Evolutionary conservation across 306 rosid genomes (phyloP), one percentile per base, ranked within the genome.

Genomic region (Lathyrus aphaca): DNA sequence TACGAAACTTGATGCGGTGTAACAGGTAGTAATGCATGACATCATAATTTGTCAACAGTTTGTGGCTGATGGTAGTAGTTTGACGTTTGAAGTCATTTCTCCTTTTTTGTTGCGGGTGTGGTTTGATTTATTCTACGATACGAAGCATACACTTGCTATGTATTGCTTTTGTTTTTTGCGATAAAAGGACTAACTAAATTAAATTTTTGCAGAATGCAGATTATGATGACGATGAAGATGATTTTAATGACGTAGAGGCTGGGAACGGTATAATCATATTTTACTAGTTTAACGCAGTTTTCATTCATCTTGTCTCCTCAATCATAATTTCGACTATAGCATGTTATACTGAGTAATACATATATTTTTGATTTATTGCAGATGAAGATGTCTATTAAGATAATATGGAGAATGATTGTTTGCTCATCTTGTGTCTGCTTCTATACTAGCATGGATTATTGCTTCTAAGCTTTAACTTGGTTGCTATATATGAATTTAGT

Each of bases 161-260:
- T 14, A 18, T 49, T 61, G 42, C 53, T 38, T 61, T 27, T 14
- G 17, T 68, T 68, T 62, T 63, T 61, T 64, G 3, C 48, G 38
- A 42, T 77, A 6, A 60, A 65, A 49, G 13, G 39, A 35, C 73
- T 49, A 53, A 73, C 78, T 35, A 46, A 19, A 54, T 37, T 69
- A 18, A 64, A 60, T 51, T 74, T 45, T 59, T 79, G 89, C 84
- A 82, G 89, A 77, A 74, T 68, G 77, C 40, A 42, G 42, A 82
- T 75, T 75, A 69, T 56, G 91, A 86, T 39, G 91, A 86, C 5
- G 88, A 86, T 30, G 91, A 87, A 1, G 91, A 87, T 18, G 74
- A 54, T 42, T 81, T 27, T 66, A 77, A 69, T 74, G 72, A 43
- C 53, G 57, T 15, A 21, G 83, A 74, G 14, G 84, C 69, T 1